These are phyloP conservation scores for Chlamydomonas sphaeroides DNA, from an alignment of 139 green algal genomes.

Conservation along the genomic window DNA sequence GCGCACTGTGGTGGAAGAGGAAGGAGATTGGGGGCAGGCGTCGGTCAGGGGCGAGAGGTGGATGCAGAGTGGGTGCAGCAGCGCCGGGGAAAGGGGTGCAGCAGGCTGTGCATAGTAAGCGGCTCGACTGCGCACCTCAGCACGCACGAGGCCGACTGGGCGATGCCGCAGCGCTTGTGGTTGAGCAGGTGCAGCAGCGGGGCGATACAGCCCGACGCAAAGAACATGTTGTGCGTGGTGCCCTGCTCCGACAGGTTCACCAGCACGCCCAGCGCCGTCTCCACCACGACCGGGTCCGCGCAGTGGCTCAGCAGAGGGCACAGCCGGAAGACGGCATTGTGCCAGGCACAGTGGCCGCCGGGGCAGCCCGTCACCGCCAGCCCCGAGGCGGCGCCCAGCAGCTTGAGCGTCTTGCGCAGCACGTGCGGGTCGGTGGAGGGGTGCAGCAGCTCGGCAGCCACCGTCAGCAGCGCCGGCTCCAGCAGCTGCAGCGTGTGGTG, in stretches of 20 bases:
- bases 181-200: slow-evolving; percentile 41
- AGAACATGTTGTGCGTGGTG: slow-evolving; percentile 27
- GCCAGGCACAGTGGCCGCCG: slow-evolving; percentile 24
- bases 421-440: background rate
- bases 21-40: no score
- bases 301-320: slow-evolving; percentile 44
- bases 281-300: slow-evolving; percentile 15
- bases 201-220: slow-evolving; percentile 35
- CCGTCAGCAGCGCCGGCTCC: slow-evolving; percentile 38
- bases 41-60: no score
- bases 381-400: slow-evolving; percentile 5
- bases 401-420: slow-evolving; percentile 35
- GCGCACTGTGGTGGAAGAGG: no score
- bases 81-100: no score
- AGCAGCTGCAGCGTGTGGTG: slow-evolving; percentile 4
- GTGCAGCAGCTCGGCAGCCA: slow-evolving; percentile 31
- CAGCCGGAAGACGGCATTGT: slow-evolving; percentile 37
- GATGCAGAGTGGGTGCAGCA: no score
- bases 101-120: no score
- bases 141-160: slow-evolving; percentile 32
- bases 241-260: slow-evolving; percentile 31
- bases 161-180: slow-evolving; percentile 26
- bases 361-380: background rate
- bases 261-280: slow-evolving; percentile 22
- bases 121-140: no score